phyloP scores from a whole-genome alignment of 805 yeast species.

The Spathaspora gorwiae region DNA sequence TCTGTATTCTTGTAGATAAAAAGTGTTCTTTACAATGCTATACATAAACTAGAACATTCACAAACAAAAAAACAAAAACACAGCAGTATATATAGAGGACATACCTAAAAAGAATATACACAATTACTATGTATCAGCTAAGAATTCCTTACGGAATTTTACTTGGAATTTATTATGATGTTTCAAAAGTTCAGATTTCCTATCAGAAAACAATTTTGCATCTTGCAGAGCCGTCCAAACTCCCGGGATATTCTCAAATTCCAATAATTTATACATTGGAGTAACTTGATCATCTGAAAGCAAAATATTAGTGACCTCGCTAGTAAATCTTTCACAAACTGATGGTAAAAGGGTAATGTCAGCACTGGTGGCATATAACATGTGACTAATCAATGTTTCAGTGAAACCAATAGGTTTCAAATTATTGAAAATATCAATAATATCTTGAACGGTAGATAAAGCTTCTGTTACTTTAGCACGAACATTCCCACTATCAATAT shows the following conservation, averaged over 20 bases:
- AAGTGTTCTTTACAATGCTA: no score
- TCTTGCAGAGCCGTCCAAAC: constrained; percentile 12
- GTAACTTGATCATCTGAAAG: constrained; percentile 1
- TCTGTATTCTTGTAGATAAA: no score
- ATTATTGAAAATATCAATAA: constrained; percentile 1
- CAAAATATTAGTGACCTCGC: constrained; percentile 3
- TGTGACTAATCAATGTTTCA: constrained; percentile 14
- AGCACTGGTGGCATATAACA: constrained; percentile 13
- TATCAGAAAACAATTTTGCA: constrained; percentile 4
- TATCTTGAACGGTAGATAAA: background rate
- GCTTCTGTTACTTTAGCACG: background rate
- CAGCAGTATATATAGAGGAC: no score
- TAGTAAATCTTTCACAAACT: constrained; percentile 3
- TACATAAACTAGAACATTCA: no score
- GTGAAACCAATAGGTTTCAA: constrained; percentile 15
- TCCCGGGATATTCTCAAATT: constrained; percentile 7
- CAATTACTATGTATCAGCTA: no score
- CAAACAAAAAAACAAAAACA: no score
- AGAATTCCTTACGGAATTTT: no score
- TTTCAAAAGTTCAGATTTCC: constrained; percentile 1
- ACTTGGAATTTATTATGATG: no score
- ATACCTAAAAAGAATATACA: no score
- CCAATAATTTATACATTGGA: constrained; percentile 7
- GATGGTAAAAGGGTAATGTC: constrained; percentile 6
- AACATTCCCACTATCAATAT: background rate